A percentile compares a stretch with the other conserved stretches of the same genome.
phyloP scores from a whole-genome alignment of 2,329 filamentous ascomycete genomes.

The Diaporthe aspalathi region DNA sequence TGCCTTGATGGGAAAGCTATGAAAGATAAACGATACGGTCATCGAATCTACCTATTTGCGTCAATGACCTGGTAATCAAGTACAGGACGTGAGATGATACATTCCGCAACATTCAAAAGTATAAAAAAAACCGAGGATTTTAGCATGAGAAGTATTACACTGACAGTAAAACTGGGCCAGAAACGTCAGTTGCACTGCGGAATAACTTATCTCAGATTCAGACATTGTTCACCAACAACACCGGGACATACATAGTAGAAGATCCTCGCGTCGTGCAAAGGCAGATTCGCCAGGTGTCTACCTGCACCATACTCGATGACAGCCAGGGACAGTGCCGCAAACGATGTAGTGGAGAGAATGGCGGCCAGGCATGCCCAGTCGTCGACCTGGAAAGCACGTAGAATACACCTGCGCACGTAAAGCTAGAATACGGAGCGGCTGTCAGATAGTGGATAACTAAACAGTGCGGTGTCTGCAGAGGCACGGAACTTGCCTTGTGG shows the following conservation, averaged over 20 bases:
- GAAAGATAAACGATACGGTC: neutral
- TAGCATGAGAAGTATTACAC: no score
- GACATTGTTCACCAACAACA: neutral
- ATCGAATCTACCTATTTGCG: neutral
- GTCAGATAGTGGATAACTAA: no score
- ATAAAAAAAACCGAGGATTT: no score
- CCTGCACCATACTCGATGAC: conserved; percentile 9
- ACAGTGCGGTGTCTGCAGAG: neutral
- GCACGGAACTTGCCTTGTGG: no score
- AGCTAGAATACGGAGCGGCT: neutral
- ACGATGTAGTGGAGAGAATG: neutral
- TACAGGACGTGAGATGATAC: neutral
- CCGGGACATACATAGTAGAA: neutral
- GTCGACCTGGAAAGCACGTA: neutral
- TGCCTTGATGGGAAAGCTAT: neutral
- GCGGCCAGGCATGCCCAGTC: neutral
- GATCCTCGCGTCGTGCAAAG: neutral
- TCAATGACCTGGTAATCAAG: neutral
- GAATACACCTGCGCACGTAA: neutral
- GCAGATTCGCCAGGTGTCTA: neutral
- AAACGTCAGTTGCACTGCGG: neutral
- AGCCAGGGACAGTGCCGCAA: neutral
- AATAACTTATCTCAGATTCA: neutral
- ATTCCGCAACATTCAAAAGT: neutral
- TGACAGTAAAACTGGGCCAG: neutral